Conservation (phyloP, 1,284 basidiomycete genomes). For the Meira nashicola region DNA sequence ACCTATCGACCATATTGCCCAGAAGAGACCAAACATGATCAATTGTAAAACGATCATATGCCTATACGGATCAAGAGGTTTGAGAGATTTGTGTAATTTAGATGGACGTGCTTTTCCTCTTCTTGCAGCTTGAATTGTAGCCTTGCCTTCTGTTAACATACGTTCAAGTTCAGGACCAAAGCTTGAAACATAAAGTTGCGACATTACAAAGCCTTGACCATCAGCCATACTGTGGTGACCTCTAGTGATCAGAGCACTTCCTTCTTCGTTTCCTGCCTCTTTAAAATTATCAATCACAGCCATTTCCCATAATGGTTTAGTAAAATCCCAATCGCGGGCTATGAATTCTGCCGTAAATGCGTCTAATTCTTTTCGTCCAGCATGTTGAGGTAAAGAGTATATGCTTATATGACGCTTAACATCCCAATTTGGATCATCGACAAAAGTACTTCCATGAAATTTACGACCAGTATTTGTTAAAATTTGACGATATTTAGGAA, state of each 20-base stretch:
- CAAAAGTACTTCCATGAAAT: constrained; percentile 37
- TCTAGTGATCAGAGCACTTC: constrained; percentile 36
- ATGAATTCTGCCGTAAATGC: constrained; percentile 38
- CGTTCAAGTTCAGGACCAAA: constrained; percentile 40
- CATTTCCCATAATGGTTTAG: constrained; percentile 39
- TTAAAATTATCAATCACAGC: constrained; percentile 38
- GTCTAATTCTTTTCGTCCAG: constrained; percentile 40
- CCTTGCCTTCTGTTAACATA: constrained; percentile 34
- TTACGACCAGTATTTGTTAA: constrained; percentile 29
- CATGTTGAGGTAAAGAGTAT: constrained; percentile 19
- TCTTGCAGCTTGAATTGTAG: constrained; percentile 30
- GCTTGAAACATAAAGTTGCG: constrained; percentile 40
- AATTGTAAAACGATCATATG: constrained; percentile 27
- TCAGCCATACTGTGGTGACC: constrained; percentile 48
- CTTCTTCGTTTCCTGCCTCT: constrained; percentile 25
- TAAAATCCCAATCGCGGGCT: constrained; percentile 38
- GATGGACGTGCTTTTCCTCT: constrained; percentile 38
- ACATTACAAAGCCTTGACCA: constrained; percentile 49
- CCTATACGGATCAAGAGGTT: constrained; percentile 33
- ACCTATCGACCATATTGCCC: constrained; percentile 24
- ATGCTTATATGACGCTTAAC: constrained; percentile 16
- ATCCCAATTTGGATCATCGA: constrained; percentile 27
- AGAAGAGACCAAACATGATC: constrained; percentile 36
- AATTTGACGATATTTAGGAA: constrained; percentile 44
- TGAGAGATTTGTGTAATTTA: constrained; percentile 39